Conservation (phyloP, 2,329 filamentous ascomycete genomes). For the Cryphonectria carpinicola region DNA sequence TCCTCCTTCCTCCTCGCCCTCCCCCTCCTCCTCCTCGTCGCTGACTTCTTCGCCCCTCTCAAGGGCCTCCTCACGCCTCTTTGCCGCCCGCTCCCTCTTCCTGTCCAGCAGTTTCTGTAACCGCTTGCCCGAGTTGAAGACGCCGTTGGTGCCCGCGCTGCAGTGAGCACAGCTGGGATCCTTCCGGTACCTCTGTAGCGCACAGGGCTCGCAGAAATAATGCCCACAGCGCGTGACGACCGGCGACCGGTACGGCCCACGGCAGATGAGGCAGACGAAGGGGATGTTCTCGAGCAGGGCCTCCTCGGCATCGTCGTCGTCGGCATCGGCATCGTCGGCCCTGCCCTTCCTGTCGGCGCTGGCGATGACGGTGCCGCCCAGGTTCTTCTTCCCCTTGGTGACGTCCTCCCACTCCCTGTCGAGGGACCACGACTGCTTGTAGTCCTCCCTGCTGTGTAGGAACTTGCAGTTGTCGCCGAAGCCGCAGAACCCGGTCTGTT, state of each 20-base stretch:
- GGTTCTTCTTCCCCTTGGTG: slow-evolving; percentile 70
- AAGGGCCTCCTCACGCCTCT: slow-evolving; percentile 57
- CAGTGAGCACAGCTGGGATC: slow-evolving; percentile 87
- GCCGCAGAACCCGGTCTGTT: slow-evolving; percentile 62
- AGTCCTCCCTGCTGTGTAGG: slow-evolving; percentile 75
- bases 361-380: slow-evolving; percentile 64
- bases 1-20: slow-evolving; percentile 25
- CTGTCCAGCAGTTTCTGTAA: slow-evolving; percentile 78
- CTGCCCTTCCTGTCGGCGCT: slow-evolving; percentile 54
- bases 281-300: slow-evolving; percentile 81
- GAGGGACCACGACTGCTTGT: slow-evolving; percentile 93
- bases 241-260: slow-evolving; percentile 75
- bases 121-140: slow-evolving; percentile 87
- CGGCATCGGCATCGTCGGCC: slow-evolving; percentile 29
- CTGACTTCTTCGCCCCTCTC: slow-evolving; percentile 56
- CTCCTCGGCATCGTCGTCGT: slow-evolving; percentile 61
- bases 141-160: slow-evolving; percentile 80
- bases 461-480: slow-evolving; percentile 81
- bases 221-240: slow-evolving; percentile 90
- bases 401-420: slow-evolving; percentile 92
- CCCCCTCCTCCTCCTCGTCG: slow-evolving; percentile 46
- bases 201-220: slow-evolving; percentile 94
- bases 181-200: slow-evolving; percentile 82
- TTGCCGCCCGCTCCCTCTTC: slow-evolving; percentile 66
- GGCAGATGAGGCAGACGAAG: slow-evolving; percentile 88